Conservation (phyloP, 1,284 basidiomycete species). For the Marasmius tenuissimus region DNA sequence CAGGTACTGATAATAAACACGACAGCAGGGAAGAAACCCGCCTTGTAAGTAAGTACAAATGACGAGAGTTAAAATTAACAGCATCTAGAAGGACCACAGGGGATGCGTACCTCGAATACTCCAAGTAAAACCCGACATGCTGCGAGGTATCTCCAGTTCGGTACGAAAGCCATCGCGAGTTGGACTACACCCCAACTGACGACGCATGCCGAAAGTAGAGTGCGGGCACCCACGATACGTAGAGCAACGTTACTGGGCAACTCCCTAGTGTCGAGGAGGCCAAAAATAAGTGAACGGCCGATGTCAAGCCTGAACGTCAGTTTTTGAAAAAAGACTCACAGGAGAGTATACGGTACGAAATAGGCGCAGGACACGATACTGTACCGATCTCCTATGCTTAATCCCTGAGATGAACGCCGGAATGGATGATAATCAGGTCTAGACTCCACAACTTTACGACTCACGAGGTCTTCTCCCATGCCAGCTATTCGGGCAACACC, state of each 20-base stretch:
- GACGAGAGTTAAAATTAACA: conserved; percentile 33
- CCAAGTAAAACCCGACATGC: conserved; percentile 42
- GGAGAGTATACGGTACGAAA: conserved; percentile 45
- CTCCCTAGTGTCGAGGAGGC: conserved; percentile 28
- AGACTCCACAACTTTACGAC: conserved; percentile 4
- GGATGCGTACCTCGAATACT: conserved; percentile 36
- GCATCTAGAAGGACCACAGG: conserved; percentile 35
- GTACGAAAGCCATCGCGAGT: conserved; percentile 45
- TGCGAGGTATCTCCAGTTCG: conserved; percentile 37
- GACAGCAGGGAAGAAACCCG: conserved; percentile 46
- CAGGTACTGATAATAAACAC: conserved; percentile 48
- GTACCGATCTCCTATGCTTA: conserved; percentile 35
- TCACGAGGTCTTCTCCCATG: conserved; percentile 42
- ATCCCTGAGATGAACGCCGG: not conserved
- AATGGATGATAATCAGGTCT: not conserved
- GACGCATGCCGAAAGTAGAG: conserved; percentile 40
- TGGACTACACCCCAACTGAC: conserved; percentile 44
- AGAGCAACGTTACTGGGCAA: conserved; percentile 43
- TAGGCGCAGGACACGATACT: conserved; percentile 45
- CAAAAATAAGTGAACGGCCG: not conserved
- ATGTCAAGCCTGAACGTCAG: not conserved
- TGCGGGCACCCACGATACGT: conserved; percentile 38
- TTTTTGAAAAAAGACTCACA: conserved; percentile 25
- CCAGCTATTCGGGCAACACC: conserved; percentile 43
- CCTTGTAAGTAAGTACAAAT: conserved; percentile 23